Conservation (phyloP, 2,329 filamentous ascomycete genomes). For the Dothideomycetes sp. region DNA sequence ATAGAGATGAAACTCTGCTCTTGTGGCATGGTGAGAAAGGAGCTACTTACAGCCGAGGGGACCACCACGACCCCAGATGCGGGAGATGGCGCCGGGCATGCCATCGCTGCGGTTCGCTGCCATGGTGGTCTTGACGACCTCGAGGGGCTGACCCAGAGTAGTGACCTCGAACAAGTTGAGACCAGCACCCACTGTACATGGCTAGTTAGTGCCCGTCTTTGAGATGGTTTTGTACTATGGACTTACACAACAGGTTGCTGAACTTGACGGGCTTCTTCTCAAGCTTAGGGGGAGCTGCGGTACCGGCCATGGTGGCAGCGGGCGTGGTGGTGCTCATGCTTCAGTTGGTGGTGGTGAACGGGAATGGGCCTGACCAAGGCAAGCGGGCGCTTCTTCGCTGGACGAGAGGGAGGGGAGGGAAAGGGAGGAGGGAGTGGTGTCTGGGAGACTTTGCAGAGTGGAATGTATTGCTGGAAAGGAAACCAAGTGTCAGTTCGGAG, state of each 20-base stretch:
- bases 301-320: constrained; percentile 30
- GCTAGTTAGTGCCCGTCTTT: constrained; percentile 6
- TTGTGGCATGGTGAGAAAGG: no score
- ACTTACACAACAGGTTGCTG: constrained; percentile 79
- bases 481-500: neutral
- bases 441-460: neutral
- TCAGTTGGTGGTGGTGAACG: constrained; percentile 20
- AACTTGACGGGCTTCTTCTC: constrained; percentile 99
- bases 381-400: constrained; percentile 75
- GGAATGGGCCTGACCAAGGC: constrained; percentile 99
- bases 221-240: neutral
- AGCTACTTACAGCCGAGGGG: constrained; percentile 87
- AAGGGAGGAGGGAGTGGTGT: constrained; percentile 13
- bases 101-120: constrained; percentile 87
- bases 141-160: constrained; percentile 72
- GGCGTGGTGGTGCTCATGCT: constrained; percentile 37
- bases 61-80: constrained; percentile 92
- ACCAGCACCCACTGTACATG: constrained; percentile 59
- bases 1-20: no score
- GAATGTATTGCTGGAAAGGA: neutral
- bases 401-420: constrained; percentile 15
- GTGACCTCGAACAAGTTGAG: constrained; percentile 91
- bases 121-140: constrained; percentile 99
- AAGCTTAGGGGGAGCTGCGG: constrained; percentile 47
- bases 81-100: constrained; percentile 68